Percentiles rank a stretch among this genome's conserved stretches.
Evolutionary conservation across 371 early-diverging fungal genomes (phyloP).

Genomic region (Rhizopus sp.): DNA sequence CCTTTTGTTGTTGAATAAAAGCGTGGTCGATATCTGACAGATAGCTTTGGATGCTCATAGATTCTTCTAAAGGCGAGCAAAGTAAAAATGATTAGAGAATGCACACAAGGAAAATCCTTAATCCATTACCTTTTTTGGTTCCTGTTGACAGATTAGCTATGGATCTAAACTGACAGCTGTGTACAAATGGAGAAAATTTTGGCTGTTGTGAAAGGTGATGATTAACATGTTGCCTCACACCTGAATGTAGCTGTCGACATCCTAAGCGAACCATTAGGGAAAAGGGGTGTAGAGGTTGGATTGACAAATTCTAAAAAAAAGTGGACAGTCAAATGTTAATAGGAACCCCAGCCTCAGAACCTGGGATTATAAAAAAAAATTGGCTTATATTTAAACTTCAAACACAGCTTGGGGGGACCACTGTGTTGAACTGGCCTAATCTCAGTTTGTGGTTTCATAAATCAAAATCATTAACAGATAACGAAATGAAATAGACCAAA

Average conservation of each 20-base stretch:
- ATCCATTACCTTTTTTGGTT: constrained; percentile 16
- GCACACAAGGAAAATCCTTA: neutral
- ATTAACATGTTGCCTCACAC: constrained; percentile 22
- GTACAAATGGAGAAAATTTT: constrained; percentile 19
- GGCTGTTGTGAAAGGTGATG: constrained; percentile 33
- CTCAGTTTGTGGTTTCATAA: neutral
- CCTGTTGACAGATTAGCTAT: constrained; percentile 13
- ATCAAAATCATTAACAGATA: too few species aligned
- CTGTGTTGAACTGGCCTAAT: neutral
- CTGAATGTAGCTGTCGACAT: constrained; percentile 42
- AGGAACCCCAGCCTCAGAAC: constrained; percentile 5
- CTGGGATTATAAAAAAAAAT: constrained; percentile 1
- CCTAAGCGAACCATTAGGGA: constrained; percentile 34
- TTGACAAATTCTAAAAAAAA: neutral
- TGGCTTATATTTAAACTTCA: too few species aligned
- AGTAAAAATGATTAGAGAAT: neutral
- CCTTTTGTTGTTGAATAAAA: constrained; percentile 14
- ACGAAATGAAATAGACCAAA: too few species aligned
- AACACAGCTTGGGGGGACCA: too few species aligned
- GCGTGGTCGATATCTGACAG: constrained; percentile 8
- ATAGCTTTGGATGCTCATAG: neutral
- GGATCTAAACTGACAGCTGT: constrained; percentile 20
- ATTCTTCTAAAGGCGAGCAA: neutral
- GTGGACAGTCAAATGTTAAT: neutral
- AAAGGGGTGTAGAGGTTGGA: neutral